Evolutionary conservation across 202 grass and related monocot genomes (phyloP).

Genomic region (Panicum hallii): DNA sequence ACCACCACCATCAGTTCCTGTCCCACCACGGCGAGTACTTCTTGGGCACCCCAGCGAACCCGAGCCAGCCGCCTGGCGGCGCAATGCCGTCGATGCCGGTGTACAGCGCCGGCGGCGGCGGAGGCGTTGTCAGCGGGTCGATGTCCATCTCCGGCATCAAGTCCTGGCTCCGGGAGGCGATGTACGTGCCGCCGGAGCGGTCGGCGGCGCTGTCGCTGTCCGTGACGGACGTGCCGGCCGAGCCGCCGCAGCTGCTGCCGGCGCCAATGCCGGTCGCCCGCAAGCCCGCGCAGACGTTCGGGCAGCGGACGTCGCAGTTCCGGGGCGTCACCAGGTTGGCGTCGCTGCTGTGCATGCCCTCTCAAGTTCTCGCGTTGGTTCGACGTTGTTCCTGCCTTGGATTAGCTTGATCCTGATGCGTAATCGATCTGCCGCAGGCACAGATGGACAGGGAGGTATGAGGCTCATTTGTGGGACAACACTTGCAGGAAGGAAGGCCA

Average conservation of each 20-base stretch:
- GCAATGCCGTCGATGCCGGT: slow-evolving; percentile 16
- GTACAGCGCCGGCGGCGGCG: slow-evolving; percentile 34
- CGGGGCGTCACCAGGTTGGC: slow-evolving; percentile 78
- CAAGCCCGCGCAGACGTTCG: slow-evolving; percentile 73
- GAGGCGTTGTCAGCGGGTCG: slow-evolving; percentile 33
- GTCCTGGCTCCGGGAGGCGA: slow-evolving; percentile 80
- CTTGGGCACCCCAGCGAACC: slow-evolving; percentile 19
- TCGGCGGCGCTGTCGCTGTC: slow-evolving; percentile 58
- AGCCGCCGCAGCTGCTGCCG: slow-evolving; percentile 39
- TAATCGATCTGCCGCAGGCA: slow-evolving; percentile 56
- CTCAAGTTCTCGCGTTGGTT: not conserved
- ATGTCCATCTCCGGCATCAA: slow-evolving; percentile 93
- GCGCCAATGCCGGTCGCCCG: slow-evolving; percentile 40
- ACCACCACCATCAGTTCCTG: slow-evolving; percentile 36
- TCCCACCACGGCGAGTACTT: slow-evolving; percentile 44
- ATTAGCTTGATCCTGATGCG: not conserved
- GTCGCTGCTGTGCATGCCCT: not conserved
- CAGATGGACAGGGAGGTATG: slow-evolving; percentile 91
- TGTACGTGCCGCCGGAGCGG: slow-evolving; percentile 45
- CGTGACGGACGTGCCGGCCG: slow-evolving; percentile 10
- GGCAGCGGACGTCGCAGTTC: slow-evolving; percentile 89
- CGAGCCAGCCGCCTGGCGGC: not conserved
- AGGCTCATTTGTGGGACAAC: slow-evolving; percentile 96
- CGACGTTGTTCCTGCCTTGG: not conserved
- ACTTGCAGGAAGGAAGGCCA: slow-evolving; percentile 94